Evolutionary conservation across 345 rosid species (phyloP).

Genomic region (Aquilaria yunnanensis): DNA sequence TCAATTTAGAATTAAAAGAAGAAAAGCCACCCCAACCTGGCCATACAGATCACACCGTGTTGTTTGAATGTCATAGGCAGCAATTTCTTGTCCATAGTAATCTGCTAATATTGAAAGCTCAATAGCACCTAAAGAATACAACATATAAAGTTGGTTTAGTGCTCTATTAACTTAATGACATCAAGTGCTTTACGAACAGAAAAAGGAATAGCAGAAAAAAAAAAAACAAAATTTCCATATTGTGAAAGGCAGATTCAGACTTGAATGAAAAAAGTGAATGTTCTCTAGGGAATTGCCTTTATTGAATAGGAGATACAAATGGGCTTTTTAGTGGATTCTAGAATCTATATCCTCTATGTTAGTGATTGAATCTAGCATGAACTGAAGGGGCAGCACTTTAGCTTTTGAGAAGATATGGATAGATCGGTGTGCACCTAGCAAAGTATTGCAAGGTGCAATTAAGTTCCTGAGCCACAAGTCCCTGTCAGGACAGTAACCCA

Average conservation of each 20-base stretch:
- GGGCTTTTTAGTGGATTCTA: too few relatives aligned
- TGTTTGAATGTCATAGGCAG: constrained; percentile 91
- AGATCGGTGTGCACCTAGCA: too few relatives aligned
- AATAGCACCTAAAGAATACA: constrained; percentile 65
- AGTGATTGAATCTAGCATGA: too few relatives aligned
- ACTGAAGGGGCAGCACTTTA: too few relatives aligned
- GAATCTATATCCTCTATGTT: too few relatives aligned
- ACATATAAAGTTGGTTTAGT: not conserved
- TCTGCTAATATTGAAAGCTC: constrained; percentile 89
- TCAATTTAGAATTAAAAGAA: constrained; percentile 4
- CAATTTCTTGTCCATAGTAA: constrained; percentile 78
- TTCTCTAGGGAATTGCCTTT: not conserved
- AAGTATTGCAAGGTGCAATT: too few relatives aligned
- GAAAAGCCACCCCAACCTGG: constrained; percentile 43
- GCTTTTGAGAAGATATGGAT: too few relatives aligned
- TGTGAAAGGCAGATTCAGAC: too few relatives aligned
- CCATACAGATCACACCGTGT: constrained; percentile 90
- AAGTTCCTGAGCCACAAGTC: too few relatives aligned
- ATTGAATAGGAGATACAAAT: not conserved
- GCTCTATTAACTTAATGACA: not conserved
- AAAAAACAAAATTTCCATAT: not conserved
- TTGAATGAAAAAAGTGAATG: not conserved
- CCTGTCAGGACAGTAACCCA: too few relatives aligned
- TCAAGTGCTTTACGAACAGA: not conserved
- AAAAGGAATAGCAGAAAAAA: not conserved